These are phyloP conservation scores for Thuja plicata DNA, from an alignment of 83 land plant species.

Conservation along the genomic window DNA sequence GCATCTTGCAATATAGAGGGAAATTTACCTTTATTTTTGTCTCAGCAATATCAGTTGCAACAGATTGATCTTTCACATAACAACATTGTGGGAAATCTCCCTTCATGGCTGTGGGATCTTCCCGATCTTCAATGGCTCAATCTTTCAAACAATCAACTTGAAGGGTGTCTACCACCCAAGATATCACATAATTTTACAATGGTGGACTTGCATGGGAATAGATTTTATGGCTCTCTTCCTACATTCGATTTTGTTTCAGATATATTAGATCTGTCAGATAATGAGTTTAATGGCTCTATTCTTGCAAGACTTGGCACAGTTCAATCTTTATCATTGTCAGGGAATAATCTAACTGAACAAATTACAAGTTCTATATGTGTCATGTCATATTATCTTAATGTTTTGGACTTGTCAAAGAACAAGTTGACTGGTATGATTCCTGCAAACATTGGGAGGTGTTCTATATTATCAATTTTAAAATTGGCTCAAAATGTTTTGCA, in stretches of 20 bases:
- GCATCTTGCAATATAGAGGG: not conserved
- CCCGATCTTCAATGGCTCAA: conserved; percentile 29
- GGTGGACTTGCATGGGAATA: too few relatives aligned
- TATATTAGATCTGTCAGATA: too few relatives aligned
- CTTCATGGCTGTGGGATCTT: conserved; percentile 38
- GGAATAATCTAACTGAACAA: not conserved
- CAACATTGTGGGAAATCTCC: conserved; percentile 47
- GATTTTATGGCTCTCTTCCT: too few relatives aligned
- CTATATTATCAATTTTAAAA: not conserved
- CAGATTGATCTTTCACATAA: conserved; percentile 52
- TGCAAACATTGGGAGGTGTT: not conserved
- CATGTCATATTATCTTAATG: too few relatives aligned
- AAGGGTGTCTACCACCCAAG: conserved; percentile 51
- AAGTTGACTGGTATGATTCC: too few relatives aligned
- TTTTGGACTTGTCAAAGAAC: too few relatives aligned
- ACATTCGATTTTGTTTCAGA: too few relatives aligned
- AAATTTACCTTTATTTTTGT: not conserved
- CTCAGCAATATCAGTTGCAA: not conserved
- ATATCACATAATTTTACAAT: too few relatives aligned
- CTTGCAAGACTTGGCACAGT: conserved; percentile 13
- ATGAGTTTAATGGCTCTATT: too few relatives aligned
- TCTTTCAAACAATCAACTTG: conserved; percentile 24
- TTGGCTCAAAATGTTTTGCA: not conserved
- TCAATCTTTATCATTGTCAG: conserved; percentile 15
- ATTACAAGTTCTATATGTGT: not conserved